Evolutionary conservation across 2,329 filamentous ascomycete genomes (phyloP).

Genomic region (Falciphora oryzae): DNA sequence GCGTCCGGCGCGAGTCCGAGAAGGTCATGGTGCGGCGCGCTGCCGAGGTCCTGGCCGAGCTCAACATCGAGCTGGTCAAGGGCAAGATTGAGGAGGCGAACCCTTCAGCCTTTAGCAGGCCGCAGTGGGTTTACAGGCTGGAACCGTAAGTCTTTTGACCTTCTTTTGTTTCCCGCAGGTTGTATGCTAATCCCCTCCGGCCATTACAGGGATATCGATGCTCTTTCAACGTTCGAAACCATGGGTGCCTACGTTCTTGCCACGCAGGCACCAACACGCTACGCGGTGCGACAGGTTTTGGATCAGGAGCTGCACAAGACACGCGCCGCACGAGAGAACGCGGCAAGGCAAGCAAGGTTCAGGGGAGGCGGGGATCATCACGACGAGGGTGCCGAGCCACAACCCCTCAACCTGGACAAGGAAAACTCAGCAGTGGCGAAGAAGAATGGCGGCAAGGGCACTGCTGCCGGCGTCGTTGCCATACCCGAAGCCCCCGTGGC

Average conservation of each 20-base stretch:
- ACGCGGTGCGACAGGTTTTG: constrained; percentile 86
- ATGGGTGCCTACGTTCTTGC: constrained; percentile 46
- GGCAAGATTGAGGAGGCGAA: constrained; percentile 61
- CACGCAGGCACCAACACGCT: constrained; percentile 70
- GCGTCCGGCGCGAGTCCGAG: constrained; percentile 81
- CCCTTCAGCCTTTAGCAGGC: constrained; percentile 43
- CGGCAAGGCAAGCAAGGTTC: constrained; percentile 60
- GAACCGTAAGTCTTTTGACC: constrained; percentile 64
- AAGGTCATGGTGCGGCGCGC: constrained; percentile 74
- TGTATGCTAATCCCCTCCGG: neutral
- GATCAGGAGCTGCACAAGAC: constrained; percentile 84
- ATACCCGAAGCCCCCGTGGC: constrained; percentile 27
- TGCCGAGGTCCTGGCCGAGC: constrained; percentile 74
- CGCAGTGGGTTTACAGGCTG: constrained; percentile 84
- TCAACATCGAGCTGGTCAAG: constrained; percentile 75
- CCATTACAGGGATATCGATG: constrained; percentile 61
- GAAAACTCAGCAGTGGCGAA: constrained; percentile 25
- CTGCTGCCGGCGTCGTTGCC: neutral
- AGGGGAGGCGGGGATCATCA: constrained; percentile 17
- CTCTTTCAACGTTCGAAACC: constrained; percentile 69
- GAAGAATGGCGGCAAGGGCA: constrained; percentile 6
- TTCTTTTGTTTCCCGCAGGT: neutral
- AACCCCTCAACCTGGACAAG: constrained; percentile 20
- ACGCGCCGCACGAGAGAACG: constrained; percentile 58
- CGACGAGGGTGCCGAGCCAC: neutral